Base-by-base conservation (phyloP, 73 alveolate species). In the Tetrahymena malaccensis region DNA sequence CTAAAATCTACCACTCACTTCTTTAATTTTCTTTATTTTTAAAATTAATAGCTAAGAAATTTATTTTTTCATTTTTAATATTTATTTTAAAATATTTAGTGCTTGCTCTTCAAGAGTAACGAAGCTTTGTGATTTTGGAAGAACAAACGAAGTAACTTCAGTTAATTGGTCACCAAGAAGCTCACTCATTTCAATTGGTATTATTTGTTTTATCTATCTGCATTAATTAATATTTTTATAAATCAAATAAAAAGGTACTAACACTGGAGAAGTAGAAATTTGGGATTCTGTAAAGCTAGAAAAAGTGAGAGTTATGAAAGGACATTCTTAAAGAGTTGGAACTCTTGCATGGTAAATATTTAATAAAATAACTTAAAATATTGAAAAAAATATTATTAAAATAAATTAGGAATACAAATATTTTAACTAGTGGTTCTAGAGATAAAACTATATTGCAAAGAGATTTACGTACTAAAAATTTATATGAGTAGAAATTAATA, bases 401-500 rank as follows among this genome's bases (percentile, higher is more conserved):
- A 10, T 70, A 70, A n/a, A 58, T n/a, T 70, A 70, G 99, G 99
- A 98, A 96, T 96, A 85, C 95, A 94, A 97, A 94, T 55, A 93
- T 97, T 10, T 94, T 99, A 83, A 97, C 99, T 34, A 97, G 99
- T 50, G 99, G 99, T n/a, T 98, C 99, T 33, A 96, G 99, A 95
- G 99, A 99, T 97, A 98, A 96, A 95, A 94, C 97, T 4, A 98
- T 99, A 34, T 94, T 98, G 85, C 98, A 98, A 94, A 95, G 99
- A 97, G 99, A 99, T 96, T 56, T 97, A 50, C 94, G 99, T 93
- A 85, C 97, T 16, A 98, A 95, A 93, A 85, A 56, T 58, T 93
- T 93, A 93, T 50, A 70, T 31, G 94, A 58, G 44, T 94, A 84
- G 16, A 98, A 96, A 94, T 96, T 96, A 83, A 94, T 43, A 34